Conservation (phyloP, 2,329 filamentous ascomycete species). For the Diaporthe australafricana region DNA sequence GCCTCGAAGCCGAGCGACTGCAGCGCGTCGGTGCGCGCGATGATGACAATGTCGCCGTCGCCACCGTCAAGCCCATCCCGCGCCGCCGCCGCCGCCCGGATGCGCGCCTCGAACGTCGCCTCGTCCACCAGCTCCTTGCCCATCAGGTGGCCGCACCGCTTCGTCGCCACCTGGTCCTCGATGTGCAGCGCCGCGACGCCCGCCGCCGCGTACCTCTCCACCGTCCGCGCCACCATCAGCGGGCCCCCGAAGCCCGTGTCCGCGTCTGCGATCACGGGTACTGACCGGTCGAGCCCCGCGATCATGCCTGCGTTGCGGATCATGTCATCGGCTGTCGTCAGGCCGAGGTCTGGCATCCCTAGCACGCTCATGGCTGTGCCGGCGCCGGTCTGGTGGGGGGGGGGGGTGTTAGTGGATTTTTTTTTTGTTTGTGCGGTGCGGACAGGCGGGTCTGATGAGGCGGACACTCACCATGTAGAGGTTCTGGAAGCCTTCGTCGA, state of each 20-base stretch:
- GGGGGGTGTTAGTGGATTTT: no score
- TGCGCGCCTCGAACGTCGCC: constrained; percentile 64
- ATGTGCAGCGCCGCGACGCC: constrained; percentile 71
- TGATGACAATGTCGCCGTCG: constrained; percentile 70
- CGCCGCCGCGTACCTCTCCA: constrained; percentile 60
- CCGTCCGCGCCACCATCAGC: constrained; percentile 63
- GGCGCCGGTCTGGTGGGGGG: constrained; percentile 64
- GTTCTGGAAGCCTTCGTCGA: constrained; percentile 71
- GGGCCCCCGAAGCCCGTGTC: constrained; percentile 68
- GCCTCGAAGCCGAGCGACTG: constrained; percentile 68
- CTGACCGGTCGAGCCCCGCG: constrained; percentile 64
- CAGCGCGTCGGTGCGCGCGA: constrained; percentile 72
- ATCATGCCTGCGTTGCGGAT: constrained; percentile 73
- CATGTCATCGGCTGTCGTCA: constrained; percentile 74
- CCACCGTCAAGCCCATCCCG: constrained; percentile 58
- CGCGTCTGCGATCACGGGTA: constrained; percentile 71
- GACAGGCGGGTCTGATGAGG: not conserved
- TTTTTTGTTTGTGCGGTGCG: not conserved
- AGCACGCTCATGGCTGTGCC: constrained; percentile 70
- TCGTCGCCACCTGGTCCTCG: constrained; percentile 72
- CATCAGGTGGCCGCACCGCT: constrained; percentile 73
- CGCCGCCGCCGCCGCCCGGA: constrained; percentile 65
- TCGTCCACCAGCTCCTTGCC: constrained; percentile 69
- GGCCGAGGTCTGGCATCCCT: constrained; percentile 70
- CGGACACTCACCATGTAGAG: constrained; percentile 71